These are phyloP conservation scores for Bryoglossum gracile DNA, from an alignment of 495 filamentous ascomycete species.

Conservation along the genomic window DNA sequence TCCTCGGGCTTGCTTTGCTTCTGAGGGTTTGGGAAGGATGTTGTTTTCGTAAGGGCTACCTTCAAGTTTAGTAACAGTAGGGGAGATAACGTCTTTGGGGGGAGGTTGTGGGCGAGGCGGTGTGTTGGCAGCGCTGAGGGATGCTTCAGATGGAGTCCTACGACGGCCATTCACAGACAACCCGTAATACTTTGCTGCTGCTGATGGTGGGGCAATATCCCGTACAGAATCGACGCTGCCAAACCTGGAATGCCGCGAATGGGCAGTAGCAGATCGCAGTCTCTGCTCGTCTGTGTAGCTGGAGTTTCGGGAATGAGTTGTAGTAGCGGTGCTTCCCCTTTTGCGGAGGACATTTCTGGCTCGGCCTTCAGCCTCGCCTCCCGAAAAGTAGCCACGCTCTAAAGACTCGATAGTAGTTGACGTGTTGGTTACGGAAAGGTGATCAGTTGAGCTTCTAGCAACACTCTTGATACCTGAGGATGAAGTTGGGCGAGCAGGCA, in stretches of 20 bases:
- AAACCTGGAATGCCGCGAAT: conserved; percentile 69
- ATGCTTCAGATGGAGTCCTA: conserved; percentile 43
- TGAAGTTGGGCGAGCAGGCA: conserved; percentile 34
- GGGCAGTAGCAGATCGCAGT: conserved; percentile 48
- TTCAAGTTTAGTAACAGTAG: conserved; percentile 64
- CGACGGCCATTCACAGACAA: conserved; percentile 35
- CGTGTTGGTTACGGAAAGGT: conserved; percentile 17
- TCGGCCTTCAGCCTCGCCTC: conserved; percentile 71
- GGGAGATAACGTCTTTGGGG: conserved; percentile 31
- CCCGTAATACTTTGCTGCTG: conserved; percentile 58
- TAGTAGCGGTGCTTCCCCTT: conserved; percentile 42
- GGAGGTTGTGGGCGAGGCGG: conserved; percentile 40
- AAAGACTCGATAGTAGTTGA: conserved; percentile 45
- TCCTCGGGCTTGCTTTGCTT: conserved; percentile 39
- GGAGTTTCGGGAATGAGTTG: conserved; percentile 54
- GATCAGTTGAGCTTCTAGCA: conserved; percentile 27
- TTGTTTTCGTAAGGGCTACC: conserved; percentile 41
- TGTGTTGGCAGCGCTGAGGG: conserved; percentile 35
- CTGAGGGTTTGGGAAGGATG: conserved; percentile 42
- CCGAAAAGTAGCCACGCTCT: conserved; percentile 92
- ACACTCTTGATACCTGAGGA: conserved; percentile 38
- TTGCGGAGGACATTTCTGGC: conserved; percentile 75
- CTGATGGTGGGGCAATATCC: conserved; percentile 34
- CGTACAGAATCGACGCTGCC: conserved; percentile 58
- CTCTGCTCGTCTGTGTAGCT: conserved; percentile 69